phyloP scores from a whole-genome alignment of 306 rosid genomes.

The Trichosanthes truncata region DNA sequence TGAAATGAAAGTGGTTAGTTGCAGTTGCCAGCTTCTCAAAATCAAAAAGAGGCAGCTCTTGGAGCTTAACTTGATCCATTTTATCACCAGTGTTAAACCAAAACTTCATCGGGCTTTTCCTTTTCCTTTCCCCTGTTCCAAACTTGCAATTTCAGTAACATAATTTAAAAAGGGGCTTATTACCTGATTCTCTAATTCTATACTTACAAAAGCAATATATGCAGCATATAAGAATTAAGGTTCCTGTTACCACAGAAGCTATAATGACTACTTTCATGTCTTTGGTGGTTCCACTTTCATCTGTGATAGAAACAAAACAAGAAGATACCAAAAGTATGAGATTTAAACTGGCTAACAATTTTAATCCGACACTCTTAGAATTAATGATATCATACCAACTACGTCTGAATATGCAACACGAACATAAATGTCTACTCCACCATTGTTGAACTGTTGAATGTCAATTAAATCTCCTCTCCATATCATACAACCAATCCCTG shows the following conservation, averaged over 20 bases:
- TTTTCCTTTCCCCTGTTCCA: neutral
- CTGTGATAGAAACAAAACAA: neutral
- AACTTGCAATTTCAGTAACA: neutral
- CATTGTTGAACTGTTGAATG: neutral
- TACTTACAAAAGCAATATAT: constrained; percentile 13
- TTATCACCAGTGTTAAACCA: neutral
- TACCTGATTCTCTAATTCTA: neutral
- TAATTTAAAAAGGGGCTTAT: neutral
- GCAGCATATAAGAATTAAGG: neutral
- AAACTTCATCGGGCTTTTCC: neutral
- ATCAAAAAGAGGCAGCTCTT: neutral
- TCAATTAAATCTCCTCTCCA: constrained; percentile 35
- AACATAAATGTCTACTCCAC: constrained; percentile 9
- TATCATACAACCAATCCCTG: constrained; percentile 31
- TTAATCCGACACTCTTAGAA: neutral
- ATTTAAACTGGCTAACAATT: neutral
- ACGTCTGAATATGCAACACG: constrained; percentile 3
- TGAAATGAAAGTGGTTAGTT: neutral
- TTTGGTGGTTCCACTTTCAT: neutral
- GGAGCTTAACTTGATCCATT: neutral
- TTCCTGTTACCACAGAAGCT: constrained; percentile 4
- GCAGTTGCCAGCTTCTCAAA: constrained; percentile 1
- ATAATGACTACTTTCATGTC: neutral
- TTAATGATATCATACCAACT: neutral
- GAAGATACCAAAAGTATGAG: neutral